phyloP scores from a whole-genome alignment of 139 green algal genomes.

The Edaphochlamys debaryana region DNA sequence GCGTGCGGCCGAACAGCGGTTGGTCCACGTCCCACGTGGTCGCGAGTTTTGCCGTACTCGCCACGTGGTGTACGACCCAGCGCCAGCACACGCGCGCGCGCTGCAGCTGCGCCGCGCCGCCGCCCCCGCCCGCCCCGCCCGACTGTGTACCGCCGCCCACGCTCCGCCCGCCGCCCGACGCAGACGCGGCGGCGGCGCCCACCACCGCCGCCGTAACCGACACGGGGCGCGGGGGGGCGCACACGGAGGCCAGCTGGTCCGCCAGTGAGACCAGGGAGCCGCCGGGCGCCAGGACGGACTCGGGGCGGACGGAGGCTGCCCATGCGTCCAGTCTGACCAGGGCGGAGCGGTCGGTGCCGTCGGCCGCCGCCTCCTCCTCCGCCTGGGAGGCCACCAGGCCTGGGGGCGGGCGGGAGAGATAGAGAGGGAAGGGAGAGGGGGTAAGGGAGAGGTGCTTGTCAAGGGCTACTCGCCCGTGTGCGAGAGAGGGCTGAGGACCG shows the following conservation, averaged over 20 bases:
- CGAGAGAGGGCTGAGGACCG: no score
- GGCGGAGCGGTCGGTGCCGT: conserved; percentile 4
- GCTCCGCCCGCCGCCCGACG: neutral
- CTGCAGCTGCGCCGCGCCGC: conserved; percentile 51
- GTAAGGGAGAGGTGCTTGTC: no score
- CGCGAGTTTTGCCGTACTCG: neutral
- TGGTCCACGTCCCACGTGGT: conserved; percentile 43
- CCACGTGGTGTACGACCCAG: conserved; percentile 63
- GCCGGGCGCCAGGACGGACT: neutral
- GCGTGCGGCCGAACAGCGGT: conserved; percentile 46
- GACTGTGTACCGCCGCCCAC: neutral
- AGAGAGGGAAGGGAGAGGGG: no score
- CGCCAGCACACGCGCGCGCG: conserved; percentile 58
- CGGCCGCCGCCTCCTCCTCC: conserved; percentile 51
- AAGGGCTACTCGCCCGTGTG: no score
- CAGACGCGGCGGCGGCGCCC: neutral
- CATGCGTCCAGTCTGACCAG: conserved; percentile 49
- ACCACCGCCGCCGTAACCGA: neutral
- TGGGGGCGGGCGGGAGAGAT: conserved; percentile 3
- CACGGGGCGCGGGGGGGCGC: neutral
- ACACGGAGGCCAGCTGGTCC: conserved; percentile 37
- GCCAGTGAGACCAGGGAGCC: conserved; percentile 24
- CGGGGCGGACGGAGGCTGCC: conserved; percentile 16
- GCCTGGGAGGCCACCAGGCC: conserved; percentile 52
- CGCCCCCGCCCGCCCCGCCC: neutral